A percentile compares a stretch with the other conserved stretches of the same genome.
These are phyloP conservation scores for Knufia fluminis DNA, from an alignment of 2,329 filamentous ascomycete genomes.

Conservation along the genomic window DNA sequence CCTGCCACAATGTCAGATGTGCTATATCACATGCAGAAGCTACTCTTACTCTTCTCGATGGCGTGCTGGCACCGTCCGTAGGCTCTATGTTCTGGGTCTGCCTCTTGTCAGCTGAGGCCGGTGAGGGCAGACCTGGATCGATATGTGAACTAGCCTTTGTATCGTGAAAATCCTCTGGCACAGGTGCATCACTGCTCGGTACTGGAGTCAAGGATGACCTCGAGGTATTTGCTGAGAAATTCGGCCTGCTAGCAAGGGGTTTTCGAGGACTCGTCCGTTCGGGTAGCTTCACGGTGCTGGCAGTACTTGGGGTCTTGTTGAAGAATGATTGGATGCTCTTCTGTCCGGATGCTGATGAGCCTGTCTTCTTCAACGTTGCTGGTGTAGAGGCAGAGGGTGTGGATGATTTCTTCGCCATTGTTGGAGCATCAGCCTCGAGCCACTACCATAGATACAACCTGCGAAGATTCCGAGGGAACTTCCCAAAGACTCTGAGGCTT, in stretches of 20 bases:
- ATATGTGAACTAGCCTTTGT: slow-evolving; percentile 37
- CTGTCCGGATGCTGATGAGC: slow-evolving; percentile 2
- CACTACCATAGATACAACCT: too few species aligned
- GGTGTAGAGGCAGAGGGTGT: slow-evolving; percentile 6
- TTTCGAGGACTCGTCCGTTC: slow-evolving; percentile 3
- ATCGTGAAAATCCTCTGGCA: slow-evolving; percentile 56
- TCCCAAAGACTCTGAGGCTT: too few species aligned
- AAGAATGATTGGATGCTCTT: slow-evolving; percentile 8
- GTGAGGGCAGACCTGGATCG: slow-evolving; percentile 42
- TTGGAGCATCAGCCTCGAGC: neutral
- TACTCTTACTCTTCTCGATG: slow-evolving; percentile 65
- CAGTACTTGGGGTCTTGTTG: slow-evolving; percentile 5
- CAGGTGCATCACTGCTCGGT: slow-evolving; percentile 68
- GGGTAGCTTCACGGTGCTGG: slow-evolving; percentile 4
- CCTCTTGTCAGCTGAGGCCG: slow-evolving; percentile 35
- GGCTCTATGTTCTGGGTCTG: slow-evolving; percentile 22
- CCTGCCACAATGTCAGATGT: slow-evolving; percentile 29
- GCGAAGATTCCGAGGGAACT: too few species aligned
- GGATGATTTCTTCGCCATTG: slow-evolving; percentile 4
- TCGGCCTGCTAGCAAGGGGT: slow-evolving; percentile 18
- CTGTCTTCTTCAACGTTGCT: slow-evolving; percentile 6
- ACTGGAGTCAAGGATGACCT: slow-evolving; percentile 55
- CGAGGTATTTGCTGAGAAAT: slow-evolving; percentile 33
- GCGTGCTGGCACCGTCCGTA: slow-evolving; percentile 52
- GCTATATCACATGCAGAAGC: neutral